A percentile compares a stretch with the other conserved stretches of the same genome.
These are phyloP conservation scores for Hanseniaspora meyeri DNA, from an alignment of 805 yeast genomes.

Conservation along the genomic window DNA sequence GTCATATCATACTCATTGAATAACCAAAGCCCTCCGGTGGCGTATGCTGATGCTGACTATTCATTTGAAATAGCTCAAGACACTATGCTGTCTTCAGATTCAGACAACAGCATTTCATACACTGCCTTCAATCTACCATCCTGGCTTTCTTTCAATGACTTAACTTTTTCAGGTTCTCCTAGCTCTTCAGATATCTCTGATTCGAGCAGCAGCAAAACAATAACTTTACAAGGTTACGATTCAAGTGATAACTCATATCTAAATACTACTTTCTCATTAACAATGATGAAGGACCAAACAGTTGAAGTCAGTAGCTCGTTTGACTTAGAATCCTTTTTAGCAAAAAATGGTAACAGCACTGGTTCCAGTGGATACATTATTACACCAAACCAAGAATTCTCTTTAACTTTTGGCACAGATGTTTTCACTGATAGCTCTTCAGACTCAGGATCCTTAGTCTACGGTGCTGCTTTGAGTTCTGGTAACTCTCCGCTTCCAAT, in stretches of 20 bases:
- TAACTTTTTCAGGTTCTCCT: slow-evolving; percentile 64
- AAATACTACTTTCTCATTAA: slow-evolving; percentile 42
- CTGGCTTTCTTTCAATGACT: slow-evolving; percentile 69
- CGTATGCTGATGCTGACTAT: slow-evolving; percentile 52
- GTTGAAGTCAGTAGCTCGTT: slow-evolving; percentile 32
- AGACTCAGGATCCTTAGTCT: slow-evolving; percentile 20
- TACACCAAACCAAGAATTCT: slow-evolving; percentile 54
- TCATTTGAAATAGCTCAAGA: slow-evolving; percentile 54
- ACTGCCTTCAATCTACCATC: slow-evolving; percentile 48
- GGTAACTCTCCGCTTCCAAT: slow-evolving; percentile 82
- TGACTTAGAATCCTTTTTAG: slow-evolving; percentile 37
- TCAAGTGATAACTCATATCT: slow-evolving; percentile 34
- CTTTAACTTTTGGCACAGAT: slow-evolving; percentile 48
- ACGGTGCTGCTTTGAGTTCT: slow-evolving; percentile 60
- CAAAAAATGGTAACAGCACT: slow-evolving; percentile 59
- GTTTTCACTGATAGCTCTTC: slow-evolving; percentile 29
- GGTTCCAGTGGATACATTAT: slow-evolving; percentile 66
- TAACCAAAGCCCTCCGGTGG: slow-evolving; percentile 80
- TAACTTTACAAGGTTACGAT: slow-evolving; percentile 56
- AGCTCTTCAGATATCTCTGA: slow-evolving; percentile 19
- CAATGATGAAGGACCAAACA: slow-evolving; percentile 38
- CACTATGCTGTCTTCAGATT: slow-evolving; percentile 38
- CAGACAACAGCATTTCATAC: slow-evolving; percentile 37
- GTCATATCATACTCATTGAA: slow-evolving; percentile 29
- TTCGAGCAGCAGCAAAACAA: slow-evolving; percentile 29